These are phyloP conservation scores for Waltergamsia citrina DNA, from an alignment of 2,329 filamentous ascomycete species.

Conservation along the genomic window DNA sequence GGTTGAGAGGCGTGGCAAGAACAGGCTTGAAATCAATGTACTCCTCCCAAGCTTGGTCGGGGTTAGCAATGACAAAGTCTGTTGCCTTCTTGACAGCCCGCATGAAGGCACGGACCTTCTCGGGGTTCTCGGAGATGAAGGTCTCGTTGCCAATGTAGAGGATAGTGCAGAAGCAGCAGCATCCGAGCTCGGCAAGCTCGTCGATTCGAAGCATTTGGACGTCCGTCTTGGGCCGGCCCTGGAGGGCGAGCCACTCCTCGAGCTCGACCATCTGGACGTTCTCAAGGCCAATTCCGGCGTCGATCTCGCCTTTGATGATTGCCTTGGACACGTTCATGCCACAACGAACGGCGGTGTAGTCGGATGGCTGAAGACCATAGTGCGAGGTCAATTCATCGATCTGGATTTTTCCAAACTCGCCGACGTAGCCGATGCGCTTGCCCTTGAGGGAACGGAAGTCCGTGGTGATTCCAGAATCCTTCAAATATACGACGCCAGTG, in stretches of 20 bases:
- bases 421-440: slow-evolving; percentile 71
- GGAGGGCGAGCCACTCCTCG: slow-evolving; percentile 60
- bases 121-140: slow-evolving; percentile 58
- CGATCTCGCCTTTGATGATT: slow-evolving; percentile 62
- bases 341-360: slow-evolving; percentile 70
- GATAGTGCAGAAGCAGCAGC: slow-evolving; percentile 78
- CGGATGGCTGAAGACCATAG: slow-evolving; percentile 63
- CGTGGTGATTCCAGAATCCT: slow-evolving; percentile 61
- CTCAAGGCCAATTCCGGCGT: slow-evolving; percentile 68
- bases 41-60: slow-evolving; percentile 54
- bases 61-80: slow-evolving; percentile 58
- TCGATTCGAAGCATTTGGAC: slow-evolving; percentile 78
- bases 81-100: slow-evolving; percentile 66
- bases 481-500: slow-evolving; percentile 70
- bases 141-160: slow-evolving; percentile 70
- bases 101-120: slow-evolving; percentile 59
- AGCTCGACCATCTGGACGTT: slow-evolving; percentile 80
- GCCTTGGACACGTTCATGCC: slow-evolving; percentile 76
- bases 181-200: slow-evolving; percentile 68
- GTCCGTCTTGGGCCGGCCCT: slow-evolving; percentile 54
- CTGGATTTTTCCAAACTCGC: slow-evolving; percentile 76
- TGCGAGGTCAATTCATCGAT: slow-evolving; percentile 73
- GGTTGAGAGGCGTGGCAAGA: slow-evolving; percentile 59
- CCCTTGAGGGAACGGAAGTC: slow-evolving; percentile 69
- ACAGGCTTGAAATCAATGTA: slow-evolving; percentile 65